Percentiles rank a stretch among this genome's conserved stretches.
Evolutionary conservation across 495 filamentous ascomycete genomes (phyloP).

Genomic region (Penicillium tannophilum): DNA sequence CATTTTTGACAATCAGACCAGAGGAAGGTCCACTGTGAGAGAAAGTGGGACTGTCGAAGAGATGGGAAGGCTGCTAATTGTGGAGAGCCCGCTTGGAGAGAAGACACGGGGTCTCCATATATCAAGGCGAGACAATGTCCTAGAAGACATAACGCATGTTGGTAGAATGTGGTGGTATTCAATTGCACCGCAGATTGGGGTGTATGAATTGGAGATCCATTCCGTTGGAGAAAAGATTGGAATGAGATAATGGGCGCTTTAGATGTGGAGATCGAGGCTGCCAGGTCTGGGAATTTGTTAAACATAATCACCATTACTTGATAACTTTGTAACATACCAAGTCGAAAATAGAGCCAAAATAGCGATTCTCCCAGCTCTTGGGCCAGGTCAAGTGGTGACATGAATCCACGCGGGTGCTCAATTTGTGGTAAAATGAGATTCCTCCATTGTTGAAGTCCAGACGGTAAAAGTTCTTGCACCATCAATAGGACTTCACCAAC

Average conservation of each 20-base stretch:
- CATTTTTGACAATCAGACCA: conserved; percentile 34
- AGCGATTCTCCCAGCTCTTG: conserved; percentile 25
- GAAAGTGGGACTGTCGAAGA: conserved; percentile 27
- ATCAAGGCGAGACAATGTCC: conserved; percentile 26
- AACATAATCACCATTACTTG: neutral
- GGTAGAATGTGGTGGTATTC: conserved; percentile 20
- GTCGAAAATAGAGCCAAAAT: conserved; percentile 27
- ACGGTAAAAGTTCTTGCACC: conserved; percentile 22
- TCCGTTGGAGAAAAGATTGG: conserved; percentile 25
- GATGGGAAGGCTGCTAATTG: conserved; percentile 23
- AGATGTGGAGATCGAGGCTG: conserved; percentile 16
- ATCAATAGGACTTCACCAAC: conserved; percentile 19
- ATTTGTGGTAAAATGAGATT: conserved; percentile 6
- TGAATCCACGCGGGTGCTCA: conserved; percentile 7
- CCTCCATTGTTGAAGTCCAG: conserved; percentile 24
- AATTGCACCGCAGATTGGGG: neutral
- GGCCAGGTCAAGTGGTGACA: conserved; percentile 1
- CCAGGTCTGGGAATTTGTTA: conserved; percentile 18
- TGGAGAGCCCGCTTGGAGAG: conserved; percentile 16
- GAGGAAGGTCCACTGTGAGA: conserved; percentile 31
- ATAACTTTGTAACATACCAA: conserved; percentile 12
- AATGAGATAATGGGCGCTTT: conserved; percentile 25
- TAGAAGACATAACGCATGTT: conserved; percentile 23
- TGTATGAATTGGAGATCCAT: conserved; percentile 21
- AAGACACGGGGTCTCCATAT: conserved; percentile 16